Evolutionary conservation across 306 rosid species (phyloP).

Genomic region (Dalbergia cochinchinensis): DNA sequence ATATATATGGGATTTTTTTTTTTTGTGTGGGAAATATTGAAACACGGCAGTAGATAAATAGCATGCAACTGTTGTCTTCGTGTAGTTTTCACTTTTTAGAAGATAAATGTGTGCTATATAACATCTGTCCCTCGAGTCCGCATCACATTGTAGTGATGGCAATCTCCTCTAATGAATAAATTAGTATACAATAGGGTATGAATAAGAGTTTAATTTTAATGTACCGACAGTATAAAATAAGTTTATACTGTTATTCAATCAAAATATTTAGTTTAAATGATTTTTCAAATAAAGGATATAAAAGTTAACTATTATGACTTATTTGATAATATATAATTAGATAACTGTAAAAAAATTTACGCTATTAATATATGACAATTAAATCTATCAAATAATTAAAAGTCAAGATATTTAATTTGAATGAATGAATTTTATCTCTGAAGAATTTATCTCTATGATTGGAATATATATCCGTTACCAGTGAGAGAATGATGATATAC

Average conservation of each 20-base stretch:
- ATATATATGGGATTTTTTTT: background rate
- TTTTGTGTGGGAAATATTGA: constrained; percentile 21
- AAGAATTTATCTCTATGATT: background rate
- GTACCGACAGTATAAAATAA: too few species aligned
- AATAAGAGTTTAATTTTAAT: too few species aligned
- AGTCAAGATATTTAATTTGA: background rate
- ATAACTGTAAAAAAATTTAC: too few species aligned
- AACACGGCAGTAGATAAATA: constrained; percentile 24
- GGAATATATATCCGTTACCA: background rate
- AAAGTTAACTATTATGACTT: too few species aligned
- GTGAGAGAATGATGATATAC: background rate
- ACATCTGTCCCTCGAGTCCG: background rate
- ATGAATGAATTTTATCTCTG: background rate
- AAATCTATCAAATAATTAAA: background rate
- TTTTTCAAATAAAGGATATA: too few species aligned
- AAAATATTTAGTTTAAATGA: too few species aligned
- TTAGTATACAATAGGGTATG: background rate
- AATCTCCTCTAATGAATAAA: constrained; percentile 5
- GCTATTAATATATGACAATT: too few species aligned
- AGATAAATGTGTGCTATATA: background rate
- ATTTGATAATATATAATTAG: too few species aligned
- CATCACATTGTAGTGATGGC: background rate
- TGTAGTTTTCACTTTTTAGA: background rate
- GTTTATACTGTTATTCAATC: too few species aligned
- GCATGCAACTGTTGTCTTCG: constrained; percentile 28